Base-by-base conservation (phyloP, 164 flowering plant genomes). In the Tetrastigma voinierianum region DNA sequence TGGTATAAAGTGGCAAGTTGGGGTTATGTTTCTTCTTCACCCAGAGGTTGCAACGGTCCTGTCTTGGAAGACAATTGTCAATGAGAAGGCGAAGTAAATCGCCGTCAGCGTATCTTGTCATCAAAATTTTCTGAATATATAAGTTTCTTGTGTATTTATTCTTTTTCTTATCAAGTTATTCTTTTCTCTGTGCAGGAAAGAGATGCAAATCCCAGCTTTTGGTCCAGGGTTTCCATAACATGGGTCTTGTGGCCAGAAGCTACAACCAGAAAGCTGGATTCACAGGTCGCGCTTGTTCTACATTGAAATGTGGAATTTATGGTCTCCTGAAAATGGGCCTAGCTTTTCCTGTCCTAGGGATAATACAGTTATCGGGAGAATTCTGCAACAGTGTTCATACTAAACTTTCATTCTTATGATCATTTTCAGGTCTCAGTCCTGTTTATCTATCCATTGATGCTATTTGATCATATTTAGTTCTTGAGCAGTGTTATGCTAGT, bases 161-260 rank as follows among this genome's bases (percentile, higher is more conserved):
- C 23, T 17, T 40, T 46, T 49, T 62, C 45, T 15, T 18, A 40
- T 51, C 15, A 18, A 58, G 9, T 45, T 52, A 43, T 20, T 58
- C 25, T 32, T 61, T 65, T 72, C 59, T 64, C 67, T 67, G 32
- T 11, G 19, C 82, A 96, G 98, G 67, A 92, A 88, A n/a, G n/a
- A 72, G 95, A 91, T 75, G 76, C 87, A 69, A 82, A 82, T 62
- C 90, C 97, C 10, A 54, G 71, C n/a, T n/a, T n/a, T n/a, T n/a
- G n/a, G n/a, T n/a, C n/a, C 68, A 83, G 83, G 72, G 88, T 89
- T 70, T 96, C 63, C 82, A 86, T 60, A 93, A 90, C 77, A 96
- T 96, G 96, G 96, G 95, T 55, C 86, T 78, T 80, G 78, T 90
- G 19, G 97, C 91, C 55, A 93, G 86, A 93, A 75, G 97, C 87